phyloP scores from a whole-genome alignment of 257 asterid genomes.

The Ligustrum vulgare region DNA sequence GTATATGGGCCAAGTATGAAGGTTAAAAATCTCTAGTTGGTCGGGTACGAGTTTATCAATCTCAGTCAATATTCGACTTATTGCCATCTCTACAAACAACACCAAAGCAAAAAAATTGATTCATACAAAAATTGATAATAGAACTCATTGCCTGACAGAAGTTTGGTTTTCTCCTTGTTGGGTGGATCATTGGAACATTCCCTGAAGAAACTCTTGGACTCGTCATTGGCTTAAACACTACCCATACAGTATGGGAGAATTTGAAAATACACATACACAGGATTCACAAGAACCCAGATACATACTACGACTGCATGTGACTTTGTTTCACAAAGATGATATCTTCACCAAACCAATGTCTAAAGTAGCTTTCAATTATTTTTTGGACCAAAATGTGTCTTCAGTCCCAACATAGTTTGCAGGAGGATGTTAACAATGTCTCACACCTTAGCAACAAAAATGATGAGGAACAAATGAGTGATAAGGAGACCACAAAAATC shows the following conservation, averaged over 20 bases:
- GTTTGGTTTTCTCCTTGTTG: background rate
- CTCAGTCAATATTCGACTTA: no score
- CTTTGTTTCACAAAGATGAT: background rate
- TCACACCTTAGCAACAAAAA: no score
- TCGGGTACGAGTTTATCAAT: no score
- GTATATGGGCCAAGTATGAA: no score
- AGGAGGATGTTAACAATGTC: no score
- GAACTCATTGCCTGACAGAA: background rate
- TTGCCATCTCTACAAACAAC: no score
- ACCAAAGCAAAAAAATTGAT: background rate
- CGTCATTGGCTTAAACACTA: background rate
- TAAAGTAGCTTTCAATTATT: background rate
- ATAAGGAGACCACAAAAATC: no score
- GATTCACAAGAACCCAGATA: background rate
- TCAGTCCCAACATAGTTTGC: no score
- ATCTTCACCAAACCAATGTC: no score
- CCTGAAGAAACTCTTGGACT: background rate
- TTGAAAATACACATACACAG: no score
- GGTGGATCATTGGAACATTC: slow-evolving; percentile 1
- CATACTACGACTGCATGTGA: background rate
- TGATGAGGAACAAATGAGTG: no score
- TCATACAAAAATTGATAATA: background rate
- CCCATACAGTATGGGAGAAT: background rate
- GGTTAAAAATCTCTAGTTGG: no score
- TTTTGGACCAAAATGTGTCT: background rate